Conservation (phyloP, 331 rosid species). For the Acacia pycnantha region DNA sequence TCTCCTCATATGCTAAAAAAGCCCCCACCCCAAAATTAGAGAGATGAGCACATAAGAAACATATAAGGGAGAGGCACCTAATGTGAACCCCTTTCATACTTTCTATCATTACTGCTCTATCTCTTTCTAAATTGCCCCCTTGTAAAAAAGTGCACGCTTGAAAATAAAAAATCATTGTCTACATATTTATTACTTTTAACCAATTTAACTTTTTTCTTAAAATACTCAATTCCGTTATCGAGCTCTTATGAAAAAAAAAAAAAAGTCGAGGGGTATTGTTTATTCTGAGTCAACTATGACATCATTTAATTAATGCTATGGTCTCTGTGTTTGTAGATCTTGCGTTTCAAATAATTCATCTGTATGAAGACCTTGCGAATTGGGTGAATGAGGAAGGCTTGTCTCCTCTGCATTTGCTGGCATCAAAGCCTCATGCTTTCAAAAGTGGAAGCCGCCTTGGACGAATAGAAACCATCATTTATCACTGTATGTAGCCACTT, state of each 20-base stretch:
- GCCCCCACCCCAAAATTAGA: too few species aligned
- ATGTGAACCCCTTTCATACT: too few species aligned
- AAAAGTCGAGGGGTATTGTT: background rate
- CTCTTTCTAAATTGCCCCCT: too few species aligned
- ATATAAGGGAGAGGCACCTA: too few species aligned
- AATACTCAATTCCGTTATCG: too few species aligned
- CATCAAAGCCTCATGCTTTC: slow-evolving; percentile 48
- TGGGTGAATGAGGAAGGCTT: slow-evolving; percentile 27
- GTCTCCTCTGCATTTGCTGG: slow-evolving; percentile 58
- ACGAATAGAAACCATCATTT: slow-evolving; percentile 29
- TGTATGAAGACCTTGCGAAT: background rate
- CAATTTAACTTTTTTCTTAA: too few species aligned
- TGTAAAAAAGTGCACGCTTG: too few species aligned
- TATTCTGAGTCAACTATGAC: background rate
- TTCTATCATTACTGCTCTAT: too few species aligned
- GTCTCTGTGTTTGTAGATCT: slow-evolving; percentile 32
- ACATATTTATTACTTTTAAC: too few species aligned
- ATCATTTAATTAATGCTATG: background rate
- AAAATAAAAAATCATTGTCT: too few species aligned
- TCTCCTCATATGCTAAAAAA: too few species aligned
- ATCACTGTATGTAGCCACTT: slow-evolving; percentile 32
- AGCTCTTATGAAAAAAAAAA: background rate
- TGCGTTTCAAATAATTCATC: slow-evolving; percentile 51
- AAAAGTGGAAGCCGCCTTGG: slow-evolving; percentile 45
- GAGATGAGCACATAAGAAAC: too few species aligned